Evolutionary conservation across 345 rosid genomes (phyloP).

Genomic region (Angophora floribunda): DNA sequence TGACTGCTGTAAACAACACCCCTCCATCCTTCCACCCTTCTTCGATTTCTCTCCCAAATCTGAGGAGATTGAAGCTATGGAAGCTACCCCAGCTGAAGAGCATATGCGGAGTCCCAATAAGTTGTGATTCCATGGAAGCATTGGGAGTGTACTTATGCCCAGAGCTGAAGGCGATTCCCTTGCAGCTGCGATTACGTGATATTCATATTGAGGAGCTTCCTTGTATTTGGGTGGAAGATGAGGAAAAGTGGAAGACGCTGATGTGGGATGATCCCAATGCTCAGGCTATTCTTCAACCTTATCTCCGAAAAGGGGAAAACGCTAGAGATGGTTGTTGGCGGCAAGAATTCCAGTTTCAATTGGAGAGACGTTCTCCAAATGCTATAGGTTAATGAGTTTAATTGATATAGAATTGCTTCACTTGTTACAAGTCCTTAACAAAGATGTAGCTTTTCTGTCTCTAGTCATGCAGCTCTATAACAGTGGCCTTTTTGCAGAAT

Average conservation of each 20-base stretch:
- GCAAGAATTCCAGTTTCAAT: too few species aligned
- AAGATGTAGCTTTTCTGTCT: too few species aligned
- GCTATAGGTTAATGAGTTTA: too few species aligned
- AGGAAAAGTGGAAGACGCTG: background rate
- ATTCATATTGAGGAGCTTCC: background rate
- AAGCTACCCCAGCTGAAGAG: background rate
- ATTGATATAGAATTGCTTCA: too few species aligned
- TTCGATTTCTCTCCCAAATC: background rate
- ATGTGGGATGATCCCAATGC: background rate
- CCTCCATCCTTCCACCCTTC: background rate
- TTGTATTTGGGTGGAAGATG: background rate
- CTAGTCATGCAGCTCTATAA: too few species aligned
- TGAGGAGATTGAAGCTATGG: rapidly evolving
- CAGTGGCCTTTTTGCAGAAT: too few species aligned
- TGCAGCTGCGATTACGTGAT: background rate
- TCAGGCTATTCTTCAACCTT: background rate
- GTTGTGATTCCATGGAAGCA: rapidly evolving
- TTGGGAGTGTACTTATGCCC: rapidly evolving
- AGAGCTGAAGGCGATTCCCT: background rate
- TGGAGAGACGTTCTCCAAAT: too few species aligned
- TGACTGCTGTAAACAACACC: background rate
- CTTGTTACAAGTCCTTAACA: too few species aligned
- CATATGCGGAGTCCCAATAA: background rate
- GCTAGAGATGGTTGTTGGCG: too few species aligned
- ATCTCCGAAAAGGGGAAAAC: background rate